phyloP scores from a whole-genome alignment of 2,329 filamentous ascomycete genomes.

The Karstenula rhodostoma region DNA sequence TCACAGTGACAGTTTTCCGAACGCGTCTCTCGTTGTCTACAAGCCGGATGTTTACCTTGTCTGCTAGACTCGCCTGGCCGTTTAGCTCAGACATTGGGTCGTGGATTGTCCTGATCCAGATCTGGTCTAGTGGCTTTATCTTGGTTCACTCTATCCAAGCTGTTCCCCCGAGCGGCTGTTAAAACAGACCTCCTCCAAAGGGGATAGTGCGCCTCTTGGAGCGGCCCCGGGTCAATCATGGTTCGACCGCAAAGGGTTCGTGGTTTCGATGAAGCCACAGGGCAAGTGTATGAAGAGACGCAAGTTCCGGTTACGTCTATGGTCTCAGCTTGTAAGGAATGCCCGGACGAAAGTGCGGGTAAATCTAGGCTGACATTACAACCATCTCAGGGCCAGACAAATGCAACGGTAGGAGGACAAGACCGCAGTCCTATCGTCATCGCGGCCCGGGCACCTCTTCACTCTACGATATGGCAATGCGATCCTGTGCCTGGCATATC shows the following conservation, averaged over 20 bases:
- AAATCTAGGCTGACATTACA: not conserved
- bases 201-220: not conserved
- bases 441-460: conserved; percentile 23
- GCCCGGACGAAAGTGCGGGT: not conserved
- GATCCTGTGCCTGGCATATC: conserved; percentile 28
- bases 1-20: not conserved
- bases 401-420: conserved; percentile 22
- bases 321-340: conserved; percentile 23
- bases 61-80: not conserved
- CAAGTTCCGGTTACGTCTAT: conserved; percentile 25
- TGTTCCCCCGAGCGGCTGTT: not conserved
- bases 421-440: conserved; percentile 21
- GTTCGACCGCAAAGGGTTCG: not conserved
- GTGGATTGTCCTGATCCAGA: not conserved
- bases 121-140: not conserved
- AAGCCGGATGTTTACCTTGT: not conserved
- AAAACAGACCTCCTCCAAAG: not conserved
- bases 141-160: not conserved
- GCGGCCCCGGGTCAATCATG: not conserved
- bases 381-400: conserved; percentile 17
- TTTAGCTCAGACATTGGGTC: not conserved
- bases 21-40: not conserved
- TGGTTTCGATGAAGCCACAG: conserved; percentile 16
- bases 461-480: conserved; percentile 28
- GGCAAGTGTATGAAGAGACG: conserved; percentile 30